A percentile compares a stretch with the other conserved stretches of the same genome.
phyloP scores from a whole-genome alignment of 208 protist species.

The Leishmania lainsoni region DNA sequence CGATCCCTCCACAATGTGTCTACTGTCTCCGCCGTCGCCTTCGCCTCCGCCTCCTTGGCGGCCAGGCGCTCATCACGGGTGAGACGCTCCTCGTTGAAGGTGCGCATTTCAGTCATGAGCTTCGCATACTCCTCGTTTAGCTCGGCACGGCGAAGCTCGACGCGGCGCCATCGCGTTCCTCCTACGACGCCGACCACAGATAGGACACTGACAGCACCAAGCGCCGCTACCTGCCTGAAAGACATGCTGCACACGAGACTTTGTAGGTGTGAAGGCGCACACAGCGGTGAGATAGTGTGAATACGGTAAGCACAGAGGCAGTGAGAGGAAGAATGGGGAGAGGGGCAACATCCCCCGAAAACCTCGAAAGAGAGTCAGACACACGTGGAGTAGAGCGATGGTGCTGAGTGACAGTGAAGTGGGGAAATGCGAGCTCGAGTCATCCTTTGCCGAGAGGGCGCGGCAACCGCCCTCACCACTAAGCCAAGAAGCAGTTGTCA shows the following conservation, averaged over 20 bases:
- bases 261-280: neutral
- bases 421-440: neutral
- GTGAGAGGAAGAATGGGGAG: neutral
- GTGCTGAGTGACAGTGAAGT: neutral
- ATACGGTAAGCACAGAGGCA: neutral
- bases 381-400: neutral
- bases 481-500: neutral
- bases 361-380: neutral
- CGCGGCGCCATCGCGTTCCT: slow-evolving; percentile 48
- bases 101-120: slow-evolving; percentile 44
- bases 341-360: neutral
- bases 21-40: slow-evolving; percentile 54
- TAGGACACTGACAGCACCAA: slow-evolving; percentile 37
- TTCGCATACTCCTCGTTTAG: slow-evolving; percentile 73
- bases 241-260: slow-evolving; percentile 29
- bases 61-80: slow-evolving; percentile 38
- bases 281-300: neutral
- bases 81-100: slow-evolving; percentile 50
- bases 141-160: slow-evolving; percentile 55
- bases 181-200: slow-evolving; percentile 39
- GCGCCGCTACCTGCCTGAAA: slow-evolving; percentile 28
- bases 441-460: neutral
- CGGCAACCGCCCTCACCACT: neutral
- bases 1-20: slow-evolving; percentile 78
- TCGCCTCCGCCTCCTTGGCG: slow-evolving; percentile 40